These are phyloP conservation scores for Effrenium voratum DNA, from an alignment of 73 alveolate species.

Conservation along the genomic window DNA sequence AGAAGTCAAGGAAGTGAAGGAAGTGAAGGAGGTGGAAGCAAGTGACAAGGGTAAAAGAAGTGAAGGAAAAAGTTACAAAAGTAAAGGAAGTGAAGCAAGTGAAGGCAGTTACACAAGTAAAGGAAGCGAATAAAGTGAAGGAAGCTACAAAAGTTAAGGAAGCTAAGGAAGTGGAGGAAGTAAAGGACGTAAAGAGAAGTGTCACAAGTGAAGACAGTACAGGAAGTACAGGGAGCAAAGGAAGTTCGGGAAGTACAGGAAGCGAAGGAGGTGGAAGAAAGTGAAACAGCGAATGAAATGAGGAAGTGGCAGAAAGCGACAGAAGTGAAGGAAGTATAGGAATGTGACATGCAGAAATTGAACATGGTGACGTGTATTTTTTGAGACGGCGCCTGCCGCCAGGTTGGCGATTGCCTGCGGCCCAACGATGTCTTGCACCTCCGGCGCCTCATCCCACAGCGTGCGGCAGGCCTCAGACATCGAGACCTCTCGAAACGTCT, in stretches of 20 bases:
- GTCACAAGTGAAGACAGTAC: background rate
- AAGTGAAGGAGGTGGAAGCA: background rate
- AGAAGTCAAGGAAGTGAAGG: background rate
- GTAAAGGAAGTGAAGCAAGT: background rate
- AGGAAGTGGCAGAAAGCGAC: too few species aligned
- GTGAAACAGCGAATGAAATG: too few species aligned
- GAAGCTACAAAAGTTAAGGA: background rate
- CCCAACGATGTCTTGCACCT: constrained; percentile 32
- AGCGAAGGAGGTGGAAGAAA: too few species aligned
- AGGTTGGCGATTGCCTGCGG: constrained; percentile 18
- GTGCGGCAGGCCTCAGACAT: constrained; percentile 1
- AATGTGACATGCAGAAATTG: too few species aligned
- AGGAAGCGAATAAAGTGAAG: background rate
- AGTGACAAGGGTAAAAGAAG: background rate
- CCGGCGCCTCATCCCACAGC: constrained; percentile 38
- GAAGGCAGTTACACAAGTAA: background rate
- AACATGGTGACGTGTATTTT: background rate
- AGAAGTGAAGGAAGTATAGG: too few species aligned
- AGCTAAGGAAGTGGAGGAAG: background rate
- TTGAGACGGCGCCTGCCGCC: background rate
- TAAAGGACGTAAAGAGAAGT: background rate
- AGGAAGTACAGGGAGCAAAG: background rate
- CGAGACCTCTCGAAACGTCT: background rate
- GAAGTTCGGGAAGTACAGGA: background rate
- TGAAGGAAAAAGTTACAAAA: background rate